A percentile compares a stretch with the other conserved stretches of the same genome.
Conservation (phyloP, 352 stramenopile genomes). For the Vaucheria bursata region DNA sequence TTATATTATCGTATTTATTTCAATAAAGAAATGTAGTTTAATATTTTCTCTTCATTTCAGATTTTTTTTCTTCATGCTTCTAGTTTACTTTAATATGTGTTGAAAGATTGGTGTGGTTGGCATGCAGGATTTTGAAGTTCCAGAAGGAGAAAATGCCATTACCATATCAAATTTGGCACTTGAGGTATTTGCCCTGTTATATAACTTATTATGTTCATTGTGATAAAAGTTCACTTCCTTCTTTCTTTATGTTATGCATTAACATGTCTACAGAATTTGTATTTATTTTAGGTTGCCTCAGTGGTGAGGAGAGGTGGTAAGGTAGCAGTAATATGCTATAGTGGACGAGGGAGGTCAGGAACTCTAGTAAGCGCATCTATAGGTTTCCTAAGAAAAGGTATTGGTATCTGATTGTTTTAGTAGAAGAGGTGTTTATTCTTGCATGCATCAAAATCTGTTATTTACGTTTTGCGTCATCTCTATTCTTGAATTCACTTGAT, state of each 20-base stretch:
- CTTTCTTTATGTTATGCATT: background rate
- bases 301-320: background rate
- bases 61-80: too few species aligned
- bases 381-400: background rate
- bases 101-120: background rate
- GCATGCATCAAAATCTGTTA: too few species aligned
- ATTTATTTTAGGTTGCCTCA: background rate
- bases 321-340: background rate
- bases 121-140: conserved; percentile 7
- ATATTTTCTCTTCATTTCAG: too few species aligned
- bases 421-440: too few species aligned
- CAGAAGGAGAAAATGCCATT: background rate
- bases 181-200: background rate
- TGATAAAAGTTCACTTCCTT: background rate
- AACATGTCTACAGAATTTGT: background rate
- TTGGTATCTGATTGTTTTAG: background rate
- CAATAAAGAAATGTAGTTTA: too few species aligned
- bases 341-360: background rate
- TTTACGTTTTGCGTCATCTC: too few species aligned
- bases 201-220: background rate
- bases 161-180: background rate
- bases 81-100: background rate
- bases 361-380: background rate
- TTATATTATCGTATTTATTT: background rate
- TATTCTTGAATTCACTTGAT: too few species aligned